These are phyloP conservation scores for Senecio squalidus DNA, from an alignment of 140 eudicot species.

Conservation along the genomic window DNA sequence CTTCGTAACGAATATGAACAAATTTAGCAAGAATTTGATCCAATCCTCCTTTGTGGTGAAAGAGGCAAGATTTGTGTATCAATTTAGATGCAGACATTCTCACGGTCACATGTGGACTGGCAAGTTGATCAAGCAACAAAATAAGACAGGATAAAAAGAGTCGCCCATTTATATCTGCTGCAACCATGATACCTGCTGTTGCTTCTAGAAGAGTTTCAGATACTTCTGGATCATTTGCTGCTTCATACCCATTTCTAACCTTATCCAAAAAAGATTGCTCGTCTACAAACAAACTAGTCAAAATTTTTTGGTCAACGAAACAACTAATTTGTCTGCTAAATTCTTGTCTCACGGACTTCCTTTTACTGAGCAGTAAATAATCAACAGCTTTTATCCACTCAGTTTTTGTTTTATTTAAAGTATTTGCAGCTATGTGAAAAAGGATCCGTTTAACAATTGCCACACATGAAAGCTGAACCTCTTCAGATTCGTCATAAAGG, in stretches of 20 bases:
- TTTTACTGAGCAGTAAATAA: conserved; percentile 58
- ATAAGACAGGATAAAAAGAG: conserved; percentile 66
- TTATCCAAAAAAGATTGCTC: conserved; percentile 64
- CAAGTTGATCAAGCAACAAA: conserved; percentile 83
- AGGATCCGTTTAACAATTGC: conserved; percentile 54
- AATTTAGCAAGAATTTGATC: conserved; percentile 60
- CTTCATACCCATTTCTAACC: conserved; percentile 61
- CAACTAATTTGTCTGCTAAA: conserved; percentile 64
- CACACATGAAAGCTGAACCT: conserved; percentile 74
- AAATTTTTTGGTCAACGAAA: conserved; percentile 59
- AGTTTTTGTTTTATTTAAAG: conserved; percentile 45
- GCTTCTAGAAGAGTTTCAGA: conserved; percentile 80
- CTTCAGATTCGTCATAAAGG: conserved; percentile 77
- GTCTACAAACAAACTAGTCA: conserved; percentile 47
- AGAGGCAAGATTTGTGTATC: conserved; percentile 61
- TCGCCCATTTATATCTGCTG: conserved; percentile 60
- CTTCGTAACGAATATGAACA: conserved; percentile 47
- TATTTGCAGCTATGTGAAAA: conserved; percentile 47
- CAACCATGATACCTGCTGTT: conserved; percentile 68
- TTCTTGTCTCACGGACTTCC: conserved; percentile 71
- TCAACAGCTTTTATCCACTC: conserved; percentile 73
- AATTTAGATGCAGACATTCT: conserved; percentile 61
- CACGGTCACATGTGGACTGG: conserved; percentile 59
- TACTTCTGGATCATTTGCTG: conserved; percentile 66
- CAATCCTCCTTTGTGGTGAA: conserved; percentile 71